These are phyloP conservation scores for Xylariaceae sp. DNA, from an alignment of 2,329 filamentous ascomycete genomes.

Conservation along the genomic window DNA sequence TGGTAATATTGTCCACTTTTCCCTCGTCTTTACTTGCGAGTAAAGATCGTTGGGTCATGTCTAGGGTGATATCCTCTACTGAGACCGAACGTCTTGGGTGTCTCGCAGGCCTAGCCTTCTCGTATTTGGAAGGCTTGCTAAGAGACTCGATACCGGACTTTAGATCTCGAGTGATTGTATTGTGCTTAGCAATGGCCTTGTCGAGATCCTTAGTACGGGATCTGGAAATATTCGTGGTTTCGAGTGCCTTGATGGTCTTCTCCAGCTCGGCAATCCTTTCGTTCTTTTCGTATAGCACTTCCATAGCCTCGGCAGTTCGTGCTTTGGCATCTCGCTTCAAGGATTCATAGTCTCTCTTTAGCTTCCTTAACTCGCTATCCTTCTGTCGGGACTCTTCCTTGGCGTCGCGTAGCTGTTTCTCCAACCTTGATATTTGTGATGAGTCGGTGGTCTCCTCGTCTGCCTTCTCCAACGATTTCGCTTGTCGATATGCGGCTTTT, in stretches of 20 bases:
- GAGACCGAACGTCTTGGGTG: slow-evolving; percentile 27
- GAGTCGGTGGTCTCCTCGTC: slow-evolving; percentile 28
- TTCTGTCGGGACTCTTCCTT: slow-evolving; percentile 50
- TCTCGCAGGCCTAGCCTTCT: slow-evolving; percentile 17
- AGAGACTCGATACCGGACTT: slow-evolving; percentile 33
- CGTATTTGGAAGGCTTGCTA: slow-evolving; percentile 27
- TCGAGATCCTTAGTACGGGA: slow-evolving; percentile 13
- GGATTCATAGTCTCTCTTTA: slow-evolving; percentile 56
- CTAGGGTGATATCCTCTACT: slow-evolving; percentile 33
- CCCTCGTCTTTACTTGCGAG: slow-evolving; percentile 19
- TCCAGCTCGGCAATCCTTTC: slow-evolving; percentile 59
- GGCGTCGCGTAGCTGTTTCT: slow-evolving; percentile 46
- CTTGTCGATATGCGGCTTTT: slow-evolving; percentile 49
- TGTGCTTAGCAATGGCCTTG: slow-evolving; percentile 19
- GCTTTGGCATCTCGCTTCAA: slow-evolving; percentile 57
- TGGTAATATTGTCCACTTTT: slow-evolving; percentile 1
- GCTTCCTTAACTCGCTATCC: slow-evolving; percentile 51
- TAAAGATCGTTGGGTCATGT: slow-evolving; percentile 32
- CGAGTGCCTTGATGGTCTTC: slow-evolving; percentile 53
- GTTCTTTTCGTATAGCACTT: slow-evolving; percentile 59
- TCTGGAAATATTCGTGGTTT: slow-evolving; percentile 31
- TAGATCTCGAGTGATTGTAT: slow-evolving; percentile 29
- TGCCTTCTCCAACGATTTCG: slow-evolving; percentile 42
- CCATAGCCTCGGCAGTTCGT: slow-evolving; percentile 57
- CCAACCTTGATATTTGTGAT: slow-evolving; percentile 43